Base-by-base conservation (phyloP, 495 filamentous ascomycete genomes). In the Parmelia sp. region DNA sequence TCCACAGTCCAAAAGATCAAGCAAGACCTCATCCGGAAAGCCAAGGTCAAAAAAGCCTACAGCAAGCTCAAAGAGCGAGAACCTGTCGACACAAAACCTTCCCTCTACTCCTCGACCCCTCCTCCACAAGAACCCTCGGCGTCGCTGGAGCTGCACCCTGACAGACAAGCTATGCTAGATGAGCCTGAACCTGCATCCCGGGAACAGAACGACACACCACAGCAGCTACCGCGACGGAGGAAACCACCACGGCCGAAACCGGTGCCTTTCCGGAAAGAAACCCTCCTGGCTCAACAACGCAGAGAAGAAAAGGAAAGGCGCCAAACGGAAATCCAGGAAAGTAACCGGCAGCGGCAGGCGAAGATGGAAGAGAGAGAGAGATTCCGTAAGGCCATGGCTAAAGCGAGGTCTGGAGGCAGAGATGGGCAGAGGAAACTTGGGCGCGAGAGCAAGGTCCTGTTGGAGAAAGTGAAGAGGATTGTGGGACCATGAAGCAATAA, bases 31-130 rank as follows among this genome's bases (percentile, higher is more conserved):
- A 96, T 98, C 73, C 84, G 90, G 72, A 95, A 92, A 75, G 92
- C 93, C 69, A 96, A 96, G 75, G 81, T 96, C 57, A 96, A 92
- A 75, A 96, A 96, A 75, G 81, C 89, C 51, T 97, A 96, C 73
- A 89, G 86, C 69, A 98, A 96, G 75, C 77, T 96, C 63, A 90
- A 92, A 73, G 84, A 84, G 49, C 78, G 81, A 62, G 83, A 84
- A 73, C 69, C 74, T 36, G 62, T 64, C 11, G 71, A 75, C 39
- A 73, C 40, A 8, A 57, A 63, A 40, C 29, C 59, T 49, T 51
- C 58, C 62, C 4, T 57, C 40, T 23, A 53, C 40, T 27, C 51
- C 45, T 27, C 40, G 35, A 23, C 58, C 27, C 21, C 39, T 61
- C 47, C 58, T n/a, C n/a, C 61, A 66, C 53, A 65, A 36, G 65